phyloP scores from a whole-genome alignment of 1,284 basidiomycete genomes.

The Cryptococcus depauperatus region DNA sequence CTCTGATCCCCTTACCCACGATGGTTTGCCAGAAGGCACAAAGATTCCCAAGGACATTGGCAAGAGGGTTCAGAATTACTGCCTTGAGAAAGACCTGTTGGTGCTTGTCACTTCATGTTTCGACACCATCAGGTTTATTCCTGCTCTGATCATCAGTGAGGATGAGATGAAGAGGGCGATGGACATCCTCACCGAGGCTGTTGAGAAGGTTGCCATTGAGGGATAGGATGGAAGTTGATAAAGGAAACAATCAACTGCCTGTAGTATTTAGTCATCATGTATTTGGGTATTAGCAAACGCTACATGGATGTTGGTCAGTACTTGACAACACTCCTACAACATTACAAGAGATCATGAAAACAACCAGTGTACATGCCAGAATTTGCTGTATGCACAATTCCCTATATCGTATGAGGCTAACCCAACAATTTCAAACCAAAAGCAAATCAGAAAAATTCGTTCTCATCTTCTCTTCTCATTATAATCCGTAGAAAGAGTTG shows the following conservation, averaged over 20 bases:
- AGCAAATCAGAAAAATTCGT: not conserved
- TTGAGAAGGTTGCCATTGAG: constrained; percentile 56
- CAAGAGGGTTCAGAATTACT: constrained; percentile 65
- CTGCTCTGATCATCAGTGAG: constrained; percentile 55
- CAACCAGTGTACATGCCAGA: not conserved
- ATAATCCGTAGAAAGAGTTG: constrained; percentile 42
- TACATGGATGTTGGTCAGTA: too few relatives aligned
- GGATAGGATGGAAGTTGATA: not conserved
- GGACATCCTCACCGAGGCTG: constrained; percentile 55
- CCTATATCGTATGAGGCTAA: not conserved
- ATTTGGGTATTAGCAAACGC: not conserved
- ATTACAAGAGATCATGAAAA: too few relatives aligned
- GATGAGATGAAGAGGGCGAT: constrained; percentile 57
- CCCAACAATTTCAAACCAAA: not conserved
- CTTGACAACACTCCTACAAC: too few relatives aligned
- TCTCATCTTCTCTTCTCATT: constrained; percentile 3
- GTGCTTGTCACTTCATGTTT: constrained; percentile 50
- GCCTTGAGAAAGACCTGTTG: constrained; percentile 61
- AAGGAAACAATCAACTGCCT: not conserved
- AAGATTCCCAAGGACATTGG: constrained; percentile 59
- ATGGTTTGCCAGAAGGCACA: constrained; percentile 41
- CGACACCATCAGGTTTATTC: constrained; percentile 56
- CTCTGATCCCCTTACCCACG: constrained; percentile 23
- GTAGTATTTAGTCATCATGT: not conserved
- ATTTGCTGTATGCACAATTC: not conserved